phyloP scores from a whole-genome alignment of 2,329 filamentous ascomycete genomes.

The Leptographium wingfieldii region DNA sequence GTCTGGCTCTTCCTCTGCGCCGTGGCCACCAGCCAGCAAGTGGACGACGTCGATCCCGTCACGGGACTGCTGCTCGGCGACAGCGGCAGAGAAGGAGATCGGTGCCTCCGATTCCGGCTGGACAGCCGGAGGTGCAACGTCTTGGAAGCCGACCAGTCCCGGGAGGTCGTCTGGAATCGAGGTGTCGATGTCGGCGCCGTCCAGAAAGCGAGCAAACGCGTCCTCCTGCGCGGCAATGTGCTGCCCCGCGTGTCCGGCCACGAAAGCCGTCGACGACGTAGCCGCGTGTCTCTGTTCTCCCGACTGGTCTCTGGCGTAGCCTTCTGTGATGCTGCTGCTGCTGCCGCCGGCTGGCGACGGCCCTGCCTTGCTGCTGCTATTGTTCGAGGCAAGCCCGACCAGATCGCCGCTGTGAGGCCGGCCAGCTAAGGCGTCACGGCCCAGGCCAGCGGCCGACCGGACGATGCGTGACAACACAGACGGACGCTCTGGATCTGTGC shows the following conservation, averaged over 20 bases:
- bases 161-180: constrained; percentile 3
- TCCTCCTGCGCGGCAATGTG: constrained; percentile 20
- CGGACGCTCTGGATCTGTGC: background rate
- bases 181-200: constrained; percentile 10
- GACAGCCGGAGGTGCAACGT: no score
- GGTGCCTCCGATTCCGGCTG: no score
- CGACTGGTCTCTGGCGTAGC: background rate
- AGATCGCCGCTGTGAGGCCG: constrained; percentile 11
- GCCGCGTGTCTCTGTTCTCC: background rate
- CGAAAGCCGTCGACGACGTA: background rate
- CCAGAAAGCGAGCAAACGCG: constrained; percentile 25
- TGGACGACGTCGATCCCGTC: constrained; percentile 28
- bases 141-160: background rate
- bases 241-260: constrained; percentile 13
- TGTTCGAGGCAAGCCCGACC: constrained; percentile 4
- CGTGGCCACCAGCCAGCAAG: constrained; percentile 19
- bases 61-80: constrained; percentile 21
- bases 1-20: constrained; percentile 9
- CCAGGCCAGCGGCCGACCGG: constrained; percentile 16
- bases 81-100: constrained; percentile 11
- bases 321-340: background rate
- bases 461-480: constrained; percentile 15
- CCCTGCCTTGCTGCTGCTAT: constrained; percentile 11
- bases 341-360: background rate
- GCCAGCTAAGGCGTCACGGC: constrained; percentile 14